Base-by-base conservation (phyloP, 345 rosid genomes). In the Gossypium raimondii region DNA sequence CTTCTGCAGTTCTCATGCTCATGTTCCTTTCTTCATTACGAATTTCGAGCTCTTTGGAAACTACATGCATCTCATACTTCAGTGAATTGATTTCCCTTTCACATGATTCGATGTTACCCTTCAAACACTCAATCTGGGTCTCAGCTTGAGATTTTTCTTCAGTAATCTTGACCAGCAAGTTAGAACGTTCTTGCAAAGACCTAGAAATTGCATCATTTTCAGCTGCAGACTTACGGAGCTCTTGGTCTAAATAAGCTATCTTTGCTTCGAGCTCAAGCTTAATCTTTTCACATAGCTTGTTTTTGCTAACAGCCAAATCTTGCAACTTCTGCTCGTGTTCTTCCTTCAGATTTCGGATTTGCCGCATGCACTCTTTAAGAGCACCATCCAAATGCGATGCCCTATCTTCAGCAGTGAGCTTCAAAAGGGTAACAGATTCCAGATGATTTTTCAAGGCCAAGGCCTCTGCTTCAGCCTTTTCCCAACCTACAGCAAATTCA, bases 381-480 rank as follows among this genome's bases (percentile, higher is more conserved):
- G 99, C 98, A 69, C 97, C 97, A 75, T 96, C 98, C 73, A 96
- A 79, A 93, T 96, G 98, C 1, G 91, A 75, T 17, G 90, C 98
- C 65, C 92, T 81, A 65, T 96, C 97, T 84, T 96, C 99, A 51
- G 86, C 92, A 17, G 97, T 87, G 73, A 93, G 97, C 85, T 91
- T 96, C 0, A 86, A 89, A 44, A 92, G 91, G 0, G 97, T 93
- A 69, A 90, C 90, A 1, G 97, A 80, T 74, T 96, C 99, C 18
- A 96, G 89, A 82, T 85, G 87, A 22, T 82, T 93, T 81, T 96
- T 93, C 85, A 96, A 83, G 57, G 98, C 89, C 67, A 88, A 84
- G 9, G 98, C 98, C 76, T 96, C 98, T 50, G 97, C 93, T 82
- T 96, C 98, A 71, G 99, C 98, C 82, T 96, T 96, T 80, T 96